Evolutionary conservation across 345 rosid species (phyloP).

Genomic region (Eucalyptus rudis): DNA sequence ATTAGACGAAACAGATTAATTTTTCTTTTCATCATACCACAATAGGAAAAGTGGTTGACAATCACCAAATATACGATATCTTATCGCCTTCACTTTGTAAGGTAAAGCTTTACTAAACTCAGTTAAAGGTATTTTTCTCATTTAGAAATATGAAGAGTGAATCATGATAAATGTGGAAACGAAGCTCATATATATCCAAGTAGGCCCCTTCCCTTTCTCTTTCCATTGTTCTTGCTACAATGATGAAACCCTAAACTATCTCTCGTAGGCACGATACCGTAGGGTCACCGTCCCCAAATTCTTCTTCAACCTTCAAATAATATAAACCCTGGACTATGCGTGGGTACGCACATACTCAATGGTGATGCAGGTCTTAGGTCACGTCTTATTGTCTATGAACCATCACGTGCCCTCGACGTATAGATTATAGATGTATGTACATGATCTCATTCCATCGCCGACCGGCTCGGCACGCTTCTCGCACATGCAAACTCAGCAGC

Average conservation of each 20-base stretch:
- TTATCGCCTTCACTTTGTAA: background rate
- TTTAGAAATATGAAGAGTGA: background rate
- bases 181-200: background rate
- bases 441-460: background rate
- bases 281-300: background rate
- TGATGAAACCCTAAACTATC: constrained; percentile 1
- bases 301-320: background rate
- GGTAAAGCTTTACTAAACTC: background rate
- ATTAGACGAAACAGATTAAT: background rate
- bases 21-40: background rate
- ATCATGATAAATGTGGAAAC: constrained; percentile 8
- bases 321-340: background rate
- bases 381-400: background rate
- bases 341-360: background rate
- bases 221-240: constrained; percentile 1
- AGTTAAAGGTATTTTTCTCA: background rate
- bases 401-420: background rate
- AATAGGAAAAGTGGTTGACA: background rate
- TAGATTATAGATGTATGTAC: background rate
- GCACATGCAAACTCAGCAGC: background rate
- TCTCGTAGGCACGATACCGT: background rate
- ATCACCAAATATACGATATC: background rate
- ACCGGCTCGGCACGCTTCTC: background rate
- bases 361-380: background rate
- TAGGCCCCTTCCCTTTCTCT: constrained; percentile 1